These are phyloP conservation scores for Globisporangium emineosum DNA, from an alignment of 352 stramenopile species.

Conservation along the genomic window DNA sequence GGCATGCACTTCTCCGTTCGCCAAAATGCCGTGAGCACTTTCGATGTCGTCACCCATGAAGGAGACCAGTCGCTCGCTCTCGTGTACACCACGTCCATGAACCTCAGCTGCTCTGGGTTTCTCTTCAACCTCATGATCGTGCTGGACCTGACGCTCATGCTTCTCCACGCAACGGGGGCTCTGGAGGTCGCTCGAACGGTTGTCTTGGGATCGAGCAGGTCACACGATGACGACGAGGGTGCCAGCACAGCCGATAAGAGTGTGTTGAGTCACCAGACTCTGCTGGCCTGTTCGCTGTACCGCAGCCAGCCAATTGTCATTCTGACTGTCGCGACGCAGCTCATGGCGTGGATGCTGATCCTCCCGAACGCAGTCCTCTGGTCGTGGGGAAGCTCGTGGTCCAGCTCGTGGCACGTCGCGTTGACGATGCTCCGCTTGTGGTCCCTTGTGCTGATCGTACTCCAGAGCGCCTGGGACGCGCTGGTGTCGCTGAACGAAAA, in stretches of 20 bases:
- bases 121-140: constrained; percentile 11
- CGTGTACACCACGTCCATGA: constrained; percentile 1
- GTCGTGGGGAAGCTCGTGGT: constrained; percentile 25
- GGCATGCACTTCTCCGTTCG: constrained; percentile 28
- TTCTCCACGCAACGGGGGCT: constrained; percentile 20
- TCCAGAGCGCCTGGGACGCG: constrained; percentile 27
- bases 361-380: constrained; percentile 45
- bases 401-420: constrained; percentile 29
- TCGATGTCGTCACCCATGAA: background rate
- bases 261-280: constrained; percentile 12
- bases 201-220: background rate
- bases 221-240: background rate
- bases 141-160: constrained; percentile 27
- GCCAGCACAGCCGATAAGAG: constrained; percentile 5
- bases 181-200: constrained; percentile 22
- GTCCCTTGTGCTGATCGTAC: constrained; percentile 27
- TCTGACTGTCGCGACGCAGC: constrained; percentile 22
- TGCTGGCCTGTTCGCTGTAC: constrained; percentile 36
- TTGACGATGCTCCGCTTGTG: constrained; percentile 35
- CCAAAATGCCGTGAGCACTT: constrained; percentile 14
- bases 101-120: constrained; percentile 8
- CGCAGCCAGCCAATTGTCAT: constrained; percentile 31
- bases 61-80: background rate
- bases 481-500: constrained; percentile 31
- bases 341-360: constrained; percentile 52